These are phyloP conservation scores for Entomortierella parvispora DNA, from an alignment of 192 early-diverging fungal species.

Conservation along the genomic window DNA sequence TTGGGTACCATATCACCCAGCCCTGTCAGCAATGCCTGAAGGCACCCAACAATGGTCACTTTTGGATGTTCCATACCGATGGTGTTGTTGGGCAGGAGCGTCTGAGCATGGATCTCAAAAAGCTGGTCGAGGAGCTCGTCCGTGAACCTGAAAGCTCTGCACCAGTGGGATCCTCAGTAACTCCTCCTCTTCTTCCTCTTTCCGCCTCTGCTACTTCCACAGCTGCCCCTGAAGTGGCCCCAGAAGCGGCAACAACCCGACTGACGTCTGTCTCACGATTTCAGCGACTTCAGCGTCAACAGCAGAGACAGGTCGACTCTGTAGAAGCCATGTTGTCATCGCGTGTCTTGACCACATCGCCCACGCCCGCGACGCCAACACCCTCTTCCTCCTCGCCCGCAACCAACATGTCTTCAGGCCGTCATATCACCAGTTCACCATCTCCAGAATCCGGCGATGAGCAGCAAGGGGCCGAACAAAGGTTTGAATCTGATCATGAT, in stretches of 20 bases:
- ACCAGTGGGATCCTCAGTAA: not conserved
- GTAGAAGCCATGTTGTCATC: not conserved
- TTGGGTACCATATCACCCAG: constrained; percentile 85
- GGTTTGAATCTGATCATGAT: not conserved
- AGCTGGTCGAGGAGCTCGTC: constrained; percentile 33
- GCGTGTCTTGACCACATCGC: constrained; percentile 14
- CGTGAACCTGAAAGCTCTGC: not conserved
- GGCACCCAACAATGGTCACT: constrained; percentile 95
- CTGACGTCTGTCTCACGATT: not conserved
- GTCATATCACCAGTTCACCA: not conserved
- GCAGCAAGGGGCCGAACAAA: not conserved
- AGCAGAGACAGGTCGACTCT: not conserved
- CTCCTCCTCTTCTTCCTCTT: not conserved
- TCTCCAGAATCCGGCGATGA: not conserved
- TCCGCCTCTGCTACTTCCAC: not conserved
- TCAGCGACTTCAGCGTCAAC: constrained; percentile 17
- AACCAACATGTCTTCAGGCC: not conserved
- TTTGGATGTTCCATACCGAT: constrained; percentile 95
- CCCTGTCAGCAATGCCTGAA: constrained; percentile 89
- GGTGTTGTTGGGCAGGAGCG: constrained; percentile 72
- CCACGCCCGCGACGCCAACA: constrained; percentile 10
- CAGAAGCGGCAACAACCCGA: constrained; percentile 9
- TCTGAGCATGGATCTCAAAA: constrained; percentile 39
- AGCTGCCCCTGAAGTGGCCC: not conserved
- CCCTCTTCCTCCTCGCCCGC: constrained; percentile 3